These are phyloP conservation scores for Alternaria ventricosa DNA, from an alignment of 2,329 filamentous ascomycete species.

Conservation along the genomic window DNA sequence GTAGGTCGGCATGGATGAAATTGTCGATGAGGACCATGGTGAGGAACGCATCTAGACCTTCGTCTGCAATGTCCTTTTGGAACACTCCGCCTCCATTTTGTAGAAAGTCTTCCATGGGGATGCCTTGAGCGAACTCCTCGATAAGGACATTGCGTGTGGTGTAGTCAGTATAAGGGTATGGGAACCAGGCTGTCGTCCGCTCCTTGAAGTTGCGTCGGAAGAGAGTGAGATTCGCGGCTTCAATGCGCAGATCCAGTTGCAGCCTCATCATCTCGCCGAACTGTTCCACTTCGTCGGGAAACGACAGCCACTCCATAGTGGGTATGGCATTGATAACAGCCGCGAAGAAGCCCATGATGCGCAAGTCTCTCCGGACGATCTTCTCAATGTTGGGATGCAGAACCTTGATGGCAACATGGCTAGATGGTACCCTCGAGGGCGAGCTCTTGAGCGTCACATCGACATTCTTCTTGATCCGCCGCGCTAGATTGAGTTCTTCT, in stretches of 20 bases:
- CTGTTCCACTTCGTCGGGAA: conserved; percentile 90
- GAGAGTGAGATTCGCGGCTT: conserved; percentile 84
- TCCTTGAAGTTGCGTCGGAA: conserved; percentile 92
- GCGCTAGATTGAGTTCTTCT: conserved; percentile 64
- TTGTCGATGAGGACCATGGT: conserved; percentile 98
- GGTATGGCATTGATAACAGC: conserved; percentile 82
- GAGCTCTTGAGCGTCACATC: conserved; percentile 86
- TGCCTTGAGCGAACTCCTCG: conserved; percentile 94
- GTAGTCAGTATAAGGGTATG: conserved; percentile 90
- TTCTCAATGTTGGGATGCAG: conserved; percentile 90
- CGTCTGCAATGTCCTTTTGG: conserved; percentile 91
- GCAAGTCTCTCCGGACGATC: conserved; percentile 85
- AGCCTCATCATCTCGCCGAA: conserved; percentile 99
- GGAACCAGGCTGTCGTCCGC: conserved; percentile 93
- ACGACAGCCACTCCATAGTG: conserved; percentile 95
- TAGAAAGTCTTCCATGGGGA: conserved; percentile 87
- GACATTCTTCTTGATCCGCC: conserved; percentile 79
- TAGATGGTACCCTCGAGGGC: conserved; percentile 83
- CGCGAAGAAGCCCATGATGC: conserved; percentile 94
- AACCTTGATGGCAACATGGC: conserved; percentile 94
- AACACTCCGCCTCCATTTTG: conserved; percentile 91
- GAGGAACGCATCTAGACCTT: conserved; percentile 93
- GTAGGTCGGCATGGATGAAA: conserved; percentile 94
- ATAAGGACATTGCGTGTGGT: conserved; percentile 91
- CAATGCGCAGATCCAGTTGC: conserved; percentile 94